phyloP scores from a whole-genome alignment of 139 green algal species.

The Diplosphaera chodatii region DNA sequence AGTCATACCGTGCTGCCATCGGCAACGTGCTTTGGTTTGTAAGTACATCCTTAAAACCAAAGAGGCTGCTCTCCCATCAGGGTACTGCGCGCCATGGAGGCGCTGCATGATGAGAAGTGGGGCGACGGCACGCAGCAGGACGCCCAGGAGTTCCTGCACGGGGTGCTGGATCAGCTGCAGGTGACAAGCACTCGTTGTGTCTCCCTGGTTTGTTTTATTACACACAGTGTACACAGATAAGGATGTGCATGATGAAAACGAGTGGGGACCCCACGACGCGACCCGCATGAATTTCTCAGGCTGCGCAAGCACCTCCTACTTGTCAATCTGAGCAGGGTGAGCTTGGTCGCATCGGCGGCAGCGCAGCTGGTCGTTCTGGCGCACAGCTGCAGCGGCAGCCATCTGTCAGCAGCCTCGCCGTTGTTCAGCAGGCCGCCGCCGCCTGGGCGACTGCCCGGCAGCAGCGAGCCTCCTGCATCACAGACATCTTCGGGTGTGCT shows the following conservation, averaged over 20 bases:
- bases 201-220: too few relatives aligned
- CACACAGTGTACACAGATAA: too few relatives aligned
- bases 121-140: slow-evolving; percentile 22
- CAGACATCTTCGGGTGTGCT: slow-evolving; percentile 5
- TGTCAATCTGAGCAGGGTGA: not conserved
- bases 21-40: too few relatives aligned
- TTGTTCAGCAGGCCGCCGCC: not conserved
- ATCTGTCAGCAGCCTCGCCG: not conserved
- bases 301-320: too few relatives aligned
- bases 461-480: not conserved
- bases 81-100: not conserved
- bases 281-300: too few relatives aligned
- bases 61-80: not conserved
- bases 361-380: too few relatives aligned
- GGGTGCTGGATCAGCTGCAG: slow-evolving; percentile 47
- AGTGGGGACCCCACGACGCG: too few relatives aligned
- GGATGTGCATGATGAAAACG: too few relatives aligned
- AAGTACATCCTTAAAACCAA: too few relatives aligned
- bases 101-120: slow-evolving; percentile 13
- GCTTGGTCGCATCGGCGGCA: not conserved
- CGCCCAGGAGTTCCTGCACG: slow-evolving; percentile 46
- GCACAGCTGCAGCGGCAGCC: not conserved
- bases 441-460: not conserved
- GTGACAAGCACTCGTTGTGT: slow-evolving; percentile 13
- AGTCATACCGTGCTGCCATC: too few relatives aligned